A percentile compares a stretch with the other conserved stretches of the same genome.
Conservation (phyloP, 148 eudicot species). For the Cornus suecica region DNA sequence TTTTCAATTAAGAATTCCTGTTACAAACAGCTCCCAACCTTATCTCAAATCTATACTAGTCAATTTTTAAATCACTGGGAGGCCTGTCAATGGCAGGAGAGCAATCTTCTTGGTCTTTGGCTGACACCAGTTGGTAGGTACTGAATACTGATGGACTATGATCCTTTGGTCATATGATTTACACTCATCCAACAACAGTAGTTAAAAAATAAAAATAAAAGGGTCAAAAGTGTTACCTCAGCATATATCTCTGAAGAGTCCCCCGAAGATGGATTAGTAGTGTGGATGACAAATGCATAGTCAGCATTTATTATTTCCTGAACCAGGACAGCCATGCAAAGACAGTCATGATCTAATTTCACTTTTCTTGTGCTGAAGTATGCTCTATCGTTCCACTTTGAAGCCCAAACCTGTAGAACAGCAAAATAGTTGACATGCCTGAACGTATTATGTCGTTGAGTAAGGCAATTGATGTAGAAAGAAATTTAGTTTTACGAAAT, state of each 20-base stretch:
- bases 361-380: slow-evolving; percentile 91
- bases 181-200: not conserved
- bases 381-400: slow-evolving; percentile 98
- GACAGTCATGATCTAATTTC: slow-evolving; percentile 81
- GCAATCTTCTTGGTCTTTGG: not conserved
- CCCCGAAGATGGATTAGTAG: slow-evolving; percentile 94
- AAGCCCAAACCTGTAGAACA: slow-evolving; percentile 83
- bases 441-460: not conserved
- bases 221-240: slow-evolving; percentile 48
- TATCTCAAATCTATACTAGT: not conserved
- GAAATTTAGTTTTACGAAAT: not conserved
- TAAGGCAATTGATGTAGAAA: not conserved
- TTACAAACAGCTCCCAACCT: not conserved
- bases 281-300: slow-evolving; percentile 97
- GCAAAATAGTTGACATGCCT: not conserved
- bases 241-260: slow-evolving; percentile 90
- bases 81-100: not conserved
- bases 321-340: slow-evolving; percentile 98
- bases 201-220: not conserved
- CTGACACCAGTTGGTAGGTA: not conserved
- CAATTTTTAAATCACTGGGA: no score
- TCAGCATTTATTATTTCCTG: slow-evolving; percentile 97
- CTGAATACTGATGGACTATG: no score
- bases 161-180: no score
- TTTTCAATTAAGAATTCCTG: no score